A percentile compares a stretch with the other conserved stretches of the same genome.
Evolutionary conservation across 495 filamentous ascomycete genomes (phyloP).

Genomic region (Daldinia childiae): DNA sequence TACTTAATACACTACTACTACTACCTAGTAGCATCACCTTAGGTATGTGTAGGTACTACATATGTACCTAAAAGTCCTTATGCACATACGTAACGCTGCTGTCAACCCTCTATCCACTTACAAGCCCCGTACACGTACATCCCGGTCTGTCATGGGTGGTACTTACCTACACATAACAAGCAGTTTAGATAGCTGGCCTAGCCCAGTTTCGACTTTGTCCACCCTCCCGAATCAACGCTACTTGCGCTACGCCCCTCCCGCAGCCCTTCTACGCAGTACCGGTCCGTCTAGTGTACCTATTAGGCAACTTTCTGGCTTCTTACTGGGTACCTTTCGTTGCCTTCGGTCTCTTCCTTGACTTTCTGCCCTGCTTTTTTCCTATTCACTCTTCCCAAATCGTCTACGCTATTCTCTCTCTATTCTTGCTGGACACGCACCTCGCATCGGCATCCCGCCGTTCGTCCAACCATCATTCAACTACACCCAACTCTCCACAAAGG

Average conservation of each 20-base stretch:
- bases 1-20: not conserved
- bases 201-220: slow-evolving; percentile 37
- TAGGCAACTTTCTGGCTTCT: slow-evolving; percentile 21
- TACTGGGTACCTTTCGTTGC: slow-evolving; percentile 3
- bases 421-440: slow-evolving; percentile 26
- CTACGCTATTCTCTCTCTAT: slow-evolving; percentile 30
- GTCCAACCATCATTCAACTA: slow-evolving; percentile 39
- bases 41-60: not conserved
- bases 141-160: slow-evolving; percentile 27
- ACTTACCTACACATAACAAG: slow-evolving; percentile 34
- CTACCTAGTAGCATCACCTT: not conserved
- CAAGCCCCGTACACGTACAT: slow-evolving; percentile 21
- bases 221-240: slow-evolving; percentile 28
- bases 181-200: slow-evolving; percentile 36
- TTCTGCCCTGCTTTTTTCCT: slow-evolving; percentile 35
- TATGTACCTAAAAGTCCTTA: slow-evolving; percentile 3
- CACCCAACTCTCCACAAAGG: slow-evolving; percentile 25
- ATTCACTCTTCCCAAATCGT: slow-evolving; percentile 14
- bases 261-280: slow-evolving; percentile 29
- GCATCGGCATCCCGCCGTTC: slow-evolving; percentile 35
- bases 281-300: slow-evolving; percentile 16
- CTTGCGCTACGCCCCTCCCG: slow-evolving; percentile 37
- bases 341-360: slow-evolving; percentile 23
- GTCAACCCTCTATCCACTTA: slow-evolving; percentile 22
- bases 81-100: slow-evolving; percentile 33